Percentiles rank a stretch among this genome's conserved stretches.
Evolutionary conservation across 2,329 filamentous ascomycete species (phyloP).

Genomic region (Trichoderma polysporum): DNA sequence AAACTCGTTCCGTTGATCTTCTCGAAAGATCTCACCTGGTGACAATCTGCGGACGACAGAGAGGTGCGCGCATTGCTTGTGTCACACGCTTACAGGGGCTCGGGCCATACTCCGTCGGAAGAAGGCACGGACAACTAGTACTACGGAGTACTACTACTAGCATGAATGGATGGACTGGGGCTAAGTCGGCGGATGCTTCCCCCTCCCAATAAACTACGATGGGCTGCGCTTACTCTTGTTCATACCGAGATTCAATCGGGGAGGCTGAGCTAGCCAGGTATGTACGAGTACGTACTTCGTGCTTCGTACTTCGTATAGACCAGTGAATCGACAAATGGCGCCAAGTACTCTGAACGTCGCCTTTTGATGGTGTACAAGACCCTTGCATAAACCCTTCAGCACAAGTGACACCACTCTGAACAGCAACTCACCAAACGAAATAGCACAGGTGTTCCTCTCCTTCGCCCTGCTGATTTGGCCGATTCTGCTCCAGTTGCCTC

Average conservation of each 20-base stretch:
- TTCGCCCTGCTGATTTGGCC: not conserved
- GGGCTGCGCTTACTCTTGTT: constrained; percentile 6
- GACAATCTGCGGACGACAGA: not conserved
- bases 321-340: not conserved
- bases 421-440: not conserved
- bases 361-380: not conserved
- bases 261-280: not conserved
- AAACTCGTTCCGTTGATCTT: not conserved
- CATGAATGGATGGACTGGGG: not conserved
- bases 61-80: not conserved
- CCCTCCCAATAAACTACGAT: not conserved
- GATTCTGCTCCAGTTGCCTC: not conserved
- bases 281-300: not conserved
- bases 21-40: not conserved
- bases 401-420: not conserved
- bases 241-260: constrained; percentile 11
- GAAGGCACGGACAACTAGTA: not conserved
- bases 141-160: not conserved
- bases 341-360: not conserved
- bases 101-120: not conserved
- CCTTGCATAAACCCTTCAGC: not conserved
- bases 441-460: not conserved
- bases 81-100: not conserved
- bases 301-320: too few species aligned
- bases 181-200: not conserved